Base-by-base conservation (phyloP, 768 basidiomycete species). In the Myochromella boudieri region DNA sequence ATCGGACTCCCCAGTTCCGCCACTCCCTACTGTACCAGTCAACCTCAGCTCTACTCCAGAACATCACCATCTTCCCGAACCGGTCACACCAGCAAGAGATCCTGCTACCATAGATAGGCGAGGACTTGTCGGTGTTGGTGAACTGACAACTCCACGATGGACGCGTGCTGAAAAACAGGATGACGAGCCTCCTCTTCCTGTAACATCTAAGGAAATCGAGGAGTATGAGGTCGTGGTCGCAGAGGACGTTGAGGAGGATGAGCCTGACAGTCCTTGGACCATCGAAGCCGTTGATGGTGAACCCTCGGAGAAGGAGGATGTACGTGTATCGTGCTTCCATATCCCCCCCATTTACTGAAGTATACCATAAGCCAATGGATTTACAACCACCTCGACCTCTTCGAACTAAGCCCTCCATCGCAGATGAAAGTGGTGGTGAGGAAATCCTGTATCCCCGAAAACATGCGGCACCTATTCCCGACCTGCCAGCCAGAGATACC, bases 61-160 rank as follows among this genome's bases (percentile, higher is more conserved):
- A 54, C 77, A 76, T 37, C 70, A 69, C 33, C 61, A 64, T 24
- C 53, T 66, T 31, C 63, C 64, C 39, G 80, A 84, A 52, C 83
- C 85, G 14, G 68, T 81, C 28, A 89, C 90, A 0, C 91, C 91
- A 7, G 84, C 77, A 26, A 77, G 80, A 49, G 85, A 92, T 68
- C 86, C 88, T 17, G 81, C 88, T 17, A 64, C 71, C 55, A 92
- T 93, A 51, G 94, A 98, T 70, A 78, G 97, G 48, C 78, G 82
- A 14, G 87, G 84, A 28, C 81, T 98, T 31, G 82, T 98, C 43
- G 97, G 97, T 20, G 89, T 98, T 4, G 97, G 97, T 28, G 97
- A 99, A 68, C 80, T 98, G 25, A 74, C 93, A 15, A 99, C 97
- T n/a, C 97, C 97, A 38, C 81, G 94, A 51, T 99, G 94, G 95